phyloP scores from a whole-genome alignment of 2,329 filamentous ascomycete species.

The Teratosphaeria viscida region DNA sequence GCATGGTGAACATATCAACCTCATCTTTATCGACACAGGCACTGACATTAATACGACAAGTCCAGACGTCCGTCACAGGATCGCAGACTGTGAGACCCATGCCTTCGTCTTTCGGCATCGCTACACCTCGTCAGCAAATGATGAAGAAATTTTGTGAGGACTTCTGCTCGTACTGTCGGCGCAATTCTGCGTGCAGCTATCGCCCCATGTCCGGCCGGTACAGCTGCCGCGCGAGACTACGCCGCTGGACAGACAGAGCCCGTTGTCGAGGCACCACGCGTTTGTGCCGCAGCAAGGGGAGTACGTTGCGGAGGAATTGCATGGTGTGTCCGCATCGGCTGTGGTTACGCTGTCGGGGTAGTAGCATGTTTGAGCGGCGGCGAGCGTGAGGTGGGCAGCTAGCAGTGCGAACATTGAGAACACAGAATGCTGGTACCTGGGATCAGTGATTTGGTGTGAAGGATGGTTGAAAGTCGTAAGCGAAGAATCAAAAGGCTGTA shows the following conservation, averaged over 20 bases:
- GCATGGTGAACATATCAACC: not conserved
- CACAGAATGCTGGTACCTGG: not conserved
- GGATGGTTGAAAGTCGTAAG: not conserved
- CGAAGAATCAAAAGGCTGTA: not conserved
- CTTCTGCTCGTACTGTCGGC: not conserved
- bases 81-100: not conserved
- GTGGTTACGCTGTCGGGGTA: not conserved
- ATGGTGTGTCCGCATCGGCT: not conserved
- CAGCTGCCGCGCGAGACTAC: conserved; percentile 1
- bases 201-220: not conserved
- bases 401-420: not conserved
- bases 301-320: not conserved
- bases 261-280: conserved; percentile 1
- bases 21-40: not conserved
- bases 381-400: not conserved
- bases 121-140: not conserved
- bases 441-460: not conserved
- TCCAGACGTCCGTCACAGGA: not conserved
- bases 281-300: not conserved
- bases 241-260: not conserved
- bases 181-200: not conserved
- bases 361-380: conserved; percentile 1
- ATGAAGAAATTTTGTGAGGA: not conserved
- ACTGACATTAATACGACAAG: not conserved
- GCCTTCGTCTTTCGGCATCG: not conserved